Base-by-base conservation (phyloP, 345 rosid species). In the Pugionium dolabratum region DNA sequence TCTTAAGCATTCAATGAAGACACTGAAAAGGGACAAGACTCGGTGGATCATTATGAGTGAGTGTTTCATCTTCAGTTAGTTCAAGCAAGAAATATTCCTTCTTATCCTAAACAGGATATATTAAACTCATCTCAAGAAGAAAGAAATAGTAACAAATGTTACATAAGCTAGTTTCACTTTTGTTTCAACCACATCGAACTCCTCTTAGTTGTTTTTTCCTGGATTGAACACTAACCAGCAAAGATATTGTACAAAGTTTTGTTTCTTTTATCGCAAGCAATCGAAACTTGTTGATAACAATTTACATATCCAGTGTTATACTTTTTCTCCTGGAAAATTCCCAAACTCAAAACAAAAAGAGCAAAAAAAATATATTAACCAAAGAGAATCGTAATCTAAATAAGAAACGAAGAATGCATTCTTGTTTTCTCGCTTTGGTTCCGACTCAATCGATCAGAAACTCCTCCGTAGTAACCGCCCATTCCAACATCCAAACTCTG, bases 391-490 rank as follows among this genome's bases (percentile, higher is more conserved):
- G 61, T 26, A 42, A 28, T 9, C 76, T 72, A 64, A 50, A 57
- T 60, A 72, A 64, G 70, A 57, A 57, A 64, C 33, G 76, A 57
- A 50, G 71, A 64, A 64, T 39, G 60, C 76, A 64, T 31, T 41
- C 71, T 64, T 7, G 76, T 35, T 66, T 65, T 72, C 8, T 42
- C 71, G 45, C 71, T 72, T 8, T 72, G 76, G 55, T 72, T 72
- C 25, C 71, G 55, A 36, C 39, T 72, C 35, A 72, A 7, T 25
- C 62, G 42, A 9, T 65, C 66, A 58, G 76, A 65, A 58, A 26
- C 54, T 56, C 30, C 54, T 54, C 62, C 74, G 5, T 70, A 62
- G 59, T 71, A 64, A 32, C 59, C 70, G 3, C 46, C 32, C 4
- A 59, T 56, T 56, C 70, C 65, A 41, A 41, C 65, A 18, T 64